Evolutionary conservation across 257 asterid species (phyloP).

Genomic region (Solanum bukasovii): DNA sequence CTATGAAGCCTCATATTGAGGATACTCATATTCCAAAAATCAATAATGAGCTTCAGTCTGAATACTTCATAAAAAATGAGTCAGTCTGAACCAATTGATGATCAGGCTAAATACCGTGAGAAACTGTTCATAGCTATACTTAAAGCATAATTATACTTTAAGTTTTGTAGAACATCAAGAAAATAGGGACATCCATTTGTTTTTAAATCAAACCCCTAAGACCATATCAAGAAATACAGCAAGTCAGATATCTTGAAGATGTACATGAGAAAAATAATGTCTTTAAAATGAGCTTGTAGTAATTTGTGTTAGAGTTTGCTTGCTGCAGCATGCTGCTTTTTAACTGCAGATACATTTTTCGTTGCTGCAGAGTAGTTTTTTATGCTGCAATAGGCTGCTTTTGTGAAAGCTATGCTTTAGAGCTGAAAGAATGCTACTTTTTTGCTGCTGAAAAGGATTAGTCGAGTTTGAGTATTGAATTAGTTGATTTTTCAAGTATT

Average conservation of each 20-base stretch:
- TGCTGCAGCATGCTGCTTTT: no score
- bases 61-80: not conserved
- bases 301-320: not conserved
- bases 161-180: not conserved
- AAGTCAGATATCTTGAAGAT: not conserved
- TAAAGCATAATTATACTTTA: not conserved
- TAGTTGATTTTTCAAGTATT: not conserved
- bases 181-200: not conserved
- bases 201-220: not conserved
- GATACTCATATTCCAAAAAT: not conserved
- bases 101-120: not conserved
- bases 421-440: not conserved
- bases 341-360: no score
- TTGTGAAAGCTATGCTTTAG: no score
- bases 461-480: not conserved
- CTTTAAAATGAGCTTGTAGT: not conserved
- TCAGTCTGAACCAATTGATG: not conserved
- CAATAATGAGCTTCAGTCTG: not conserved
- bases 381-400: not conserved
- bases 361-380: not conserved
- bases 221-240: not conserved
- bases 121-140: not conserved
- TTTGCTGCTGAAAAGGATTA: not conserved
- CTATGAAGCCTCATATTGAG: not conserved
- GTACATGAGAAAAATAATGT: not conserved